Percentiles rank a stretch among this genome's conserved stretches.
Conservation (phyloP, 495 filamentous ascomycete genomes). For the Xylaria sp. region DNA sequence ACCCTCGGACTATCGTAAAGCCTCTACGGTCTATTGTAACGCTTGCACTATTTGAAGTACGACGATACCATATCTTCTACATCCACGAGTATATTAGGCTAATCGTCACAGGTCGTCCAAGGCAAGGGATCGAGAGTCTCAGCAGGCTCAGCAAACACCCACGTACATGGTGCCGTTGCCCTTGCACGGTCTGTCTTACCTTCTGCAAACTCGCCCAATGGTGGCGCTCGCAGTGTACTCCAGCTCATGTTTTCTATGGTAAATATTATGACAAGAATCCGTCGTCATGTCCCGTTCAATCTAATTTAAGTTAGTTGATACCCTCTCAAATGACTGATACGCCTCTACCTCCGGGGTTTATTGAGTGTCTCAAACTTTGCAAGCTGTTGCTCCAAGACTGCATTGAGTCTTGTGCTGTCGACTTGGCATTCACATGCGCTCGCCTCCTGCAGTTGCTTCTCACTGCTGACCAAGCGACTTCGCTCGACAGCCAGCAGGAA, state of each 20-base stretch:
- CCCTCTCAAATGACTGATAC: conserved; percentile 40
- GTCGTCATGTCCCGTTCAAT: background rate
- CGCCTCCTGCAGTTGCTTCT: conserved; percentile 44
- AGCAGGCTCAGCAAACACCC: conserved; percentile 48
- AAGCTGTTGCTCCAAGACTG: conserved; percentile 33
- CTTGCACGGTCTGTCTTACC: conserved; percentile 46
- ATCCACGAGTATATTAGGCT: conserved; percentile 2
- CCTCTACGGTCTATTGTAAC: conserved; percentile 42
- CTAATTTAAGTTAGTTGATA: conserved; percentile 42
- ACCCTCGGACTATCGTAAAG: conserved; percentile 29
- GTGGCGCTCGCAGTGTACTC: conserved; percentile 45
- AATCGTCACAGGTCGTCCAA: conserved; percentile 43
- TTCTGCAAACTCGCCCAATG: conserved; percentile 33
- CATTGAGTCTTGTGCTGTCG: conserved; percentile 38
- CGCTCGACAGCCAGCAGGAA: conserved; percentile 43
- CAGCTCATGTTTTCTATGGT: conserved; percentile 56
- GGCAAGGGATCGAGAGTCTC: conserved; percentile 37
- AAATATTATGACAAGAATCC: background rate
- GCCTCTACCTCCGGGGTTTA: conserved; percentile 44
- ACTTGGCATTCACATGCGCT: conserved; percentile 43
- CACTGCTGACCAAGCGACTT: conserved; percentile 35
- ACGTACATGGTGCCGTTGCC: conserved; percentile 54
- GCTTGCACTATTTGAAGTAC: conserved; percentile 57
- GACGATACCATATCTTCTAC: background rate
- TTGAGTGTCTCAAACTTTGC: conserved; percentile 45